Evolutionary conservation across 805 yeast species (phyloP), one percentile per base, ranked within the genome.

Genomic region (Priceomyces carsonii): DNA sequence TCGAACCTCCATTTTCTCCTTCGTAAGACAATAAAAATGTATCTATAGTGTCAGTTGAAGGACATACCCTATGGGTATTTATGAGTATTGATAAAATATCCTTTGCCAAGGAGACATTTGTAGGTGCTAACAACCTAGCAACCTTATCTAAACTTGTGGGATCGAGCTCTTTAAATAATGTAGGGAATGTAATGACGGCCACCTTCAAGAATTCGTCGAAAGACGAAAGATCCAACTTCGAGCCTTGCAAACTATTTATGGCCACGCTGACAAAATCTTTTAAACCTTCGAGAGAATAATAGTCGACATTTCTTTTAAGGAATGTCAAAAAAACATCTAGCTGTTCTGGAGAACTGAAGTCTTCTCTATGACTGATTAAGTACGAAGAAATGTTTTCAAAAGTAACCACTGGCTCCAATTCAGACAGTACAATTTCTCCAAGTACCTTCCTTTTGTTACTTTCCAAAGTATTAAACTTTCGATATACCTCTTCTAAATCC

Each of bases 81-180:
- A 50, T 38, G 28, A 59, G 31, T 6, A 34, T 26, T 3, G 31
- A 3, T 22, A 59, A 38, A 2, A 50, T 30, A n/a, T 32, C 26
- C 6, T 32, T 33, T 1, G 50, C 47, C 5, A 41, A 41, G 1
- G 37, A 22, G 4, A 42, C 28, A 25, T 55, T 43, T 4, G 47
- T 40, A 3, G 58, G 40, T 8, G 39, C 21, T 2, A 54, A 37
- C 12, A 53, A 38, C 20, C 57, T 36, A 8, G 56, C 58, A 20
- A 61, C 43, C 21, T 47, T 48, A 33, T 62, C 59, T 21, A 62
- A 47, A 20, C 40, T 38, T 3, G 26, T 16, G 2, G 58, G 44
- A 29, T 39, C 43, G 21, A 59, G 39, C 13, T 46, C 50, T 12
- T 14, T 6, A 17, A 44, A 31, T 6, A 46, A 17, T 8, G 35